A percentile compares a stretch with the other conserved stretches of the same genome.
Evolutionary conservation across 306 rosid genomes (phyloP).

Genomic region (Glycyrrhiza uralensis): DNA sequence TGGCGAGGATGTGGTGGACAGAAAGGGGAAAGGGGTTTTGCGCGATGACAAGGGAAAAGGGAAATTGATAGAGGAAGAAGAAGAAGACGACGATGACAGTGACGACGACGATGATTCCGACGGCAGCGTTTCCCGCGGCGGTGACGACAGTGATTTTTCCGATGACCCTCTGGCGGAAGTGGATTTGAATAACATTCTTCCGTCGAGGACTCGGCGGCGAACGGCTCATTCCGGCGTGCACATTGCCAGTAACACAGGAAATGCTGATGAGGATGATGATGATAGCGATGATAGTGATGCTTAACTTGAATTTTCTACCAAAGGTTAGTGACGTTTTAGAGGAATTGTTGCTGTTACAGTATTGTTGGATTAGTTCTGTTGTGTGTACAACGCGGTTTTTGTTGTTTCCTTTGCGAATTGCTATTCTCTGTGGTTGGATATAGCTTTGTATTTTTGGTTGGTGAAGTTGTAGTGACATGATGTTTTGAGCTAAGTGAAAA

Average conservation of each 20-base stretch:
- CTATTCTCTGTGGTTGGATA: background rate
- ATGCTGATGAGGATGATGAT: slow-evolving; percentile 32
- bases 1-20: slow-evolving; percentile 44
- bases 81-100: slow-evolving; percentile 15
- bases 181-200: slow-evolving; percentile 89
- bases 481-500: slow-evolving; percentile 8
- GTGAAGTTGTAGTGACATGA: background rate
- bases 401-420: background rate
- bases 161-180: slow-evolving; percentile 89
- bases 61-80: slow-evolving; percentile 62
- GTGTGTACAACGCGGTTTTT: background rate
- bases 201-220: slow-evolving; percentile 84
- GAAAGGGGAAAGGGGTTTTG: slow-evolving; percentile 71
- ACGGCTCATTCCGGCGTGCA: slow-evolving; percentile 54
- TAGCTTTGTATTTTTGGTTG: background rate
- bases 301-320: slow-evolving; percentile 24
- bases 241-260: slow-evolving; percentile 46
- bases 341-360: background rate
- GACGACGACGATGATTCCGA: slow-evolving; percentile 41
- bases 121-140: slow-evolving; percentile 55
- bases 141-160: slow-evolving; percentile 66
- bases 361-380: slow-evolving; percentile 8
- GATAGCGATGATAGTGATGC: slow-evolving; percentile 48
- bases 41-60: slow-evolving; percentile 83
- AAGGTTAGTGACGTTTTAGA: slow-evolving; percentile 50